These are phyloP conservation scores for Marchantia polymorpha DNA, from an alignment of 225 moss, liverwort and hornwort genomes.

Conservation along the genomic window DNA sequence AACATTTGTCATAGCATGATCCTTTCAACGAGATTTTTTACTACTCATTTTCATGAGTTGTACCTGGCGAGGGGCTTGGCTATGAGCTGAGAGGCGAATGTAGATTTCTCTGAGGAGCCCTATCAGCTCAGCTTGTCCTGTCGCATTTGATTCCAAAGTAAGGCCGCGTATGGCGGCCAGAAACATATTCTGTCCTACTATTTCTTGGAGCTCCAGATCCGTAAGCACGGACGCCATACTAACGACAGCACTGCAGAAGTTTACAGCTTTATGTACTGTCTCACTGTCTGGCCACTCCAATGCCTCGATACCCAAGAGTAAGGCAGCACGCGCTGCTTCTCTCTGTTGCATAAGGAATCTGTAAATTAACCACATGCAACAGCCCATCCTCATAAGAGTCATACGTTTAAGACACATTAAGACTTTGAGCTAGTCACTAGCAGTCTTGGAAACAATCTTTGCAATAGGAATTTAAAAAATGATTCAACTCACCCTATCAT, in stretches of 20 bases:
- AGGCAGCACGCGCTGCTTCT: slow-evolving; percentile 75
- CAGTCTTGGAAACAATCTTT: background rate
- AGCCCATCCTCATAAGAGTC: background rate
- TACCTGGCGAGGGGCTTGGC: slow-evolving; percentile 83
- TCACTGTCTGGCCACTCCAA: slow-evolving; percentile 99
- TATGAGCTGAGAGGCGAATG: slow-evolving; percentile 52
- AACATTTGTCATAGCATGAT: background rate
- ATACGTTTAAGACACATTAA: background rate
- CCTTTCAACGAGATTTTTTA: background rate
- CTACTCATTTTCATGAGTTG: background rate
- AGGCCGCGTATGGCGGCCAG: slow-evolving; percentile 78
- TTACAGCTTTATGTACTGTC: slow-evolving; percentile 83
- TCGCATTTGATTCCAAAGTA: slow-evolving; percentile 85
- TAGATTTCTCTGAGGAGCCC: slow-evolving; percentile 92
- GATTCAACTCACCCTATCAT: slow-evolving; percentile 63
- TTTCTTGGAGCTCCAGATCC: slow-evolving; percentile 68
- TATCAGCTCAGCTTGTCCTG: slow-evolving; percentile 84
- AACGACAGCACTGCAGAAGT: slow-evolving; percentile 80
- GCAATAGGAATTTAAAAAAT: background rate
- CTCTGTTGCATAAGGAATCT: slow-evolving; percentile 82
- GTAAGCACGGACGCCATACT: slow-evolving; percentile 60
- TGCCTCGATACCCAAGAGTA: slow-evolving; percentile 79
- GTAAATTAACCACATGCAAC: background rate
- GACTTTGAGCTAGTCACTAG: background rate
- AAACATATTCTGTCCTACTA: slow-evolving; percentile 91